These are phyloP conservation scores for Coemansia sp. DNA, from an alignment of 192 early-diverging fungal species.

Conservation along the genomic window DNA sequence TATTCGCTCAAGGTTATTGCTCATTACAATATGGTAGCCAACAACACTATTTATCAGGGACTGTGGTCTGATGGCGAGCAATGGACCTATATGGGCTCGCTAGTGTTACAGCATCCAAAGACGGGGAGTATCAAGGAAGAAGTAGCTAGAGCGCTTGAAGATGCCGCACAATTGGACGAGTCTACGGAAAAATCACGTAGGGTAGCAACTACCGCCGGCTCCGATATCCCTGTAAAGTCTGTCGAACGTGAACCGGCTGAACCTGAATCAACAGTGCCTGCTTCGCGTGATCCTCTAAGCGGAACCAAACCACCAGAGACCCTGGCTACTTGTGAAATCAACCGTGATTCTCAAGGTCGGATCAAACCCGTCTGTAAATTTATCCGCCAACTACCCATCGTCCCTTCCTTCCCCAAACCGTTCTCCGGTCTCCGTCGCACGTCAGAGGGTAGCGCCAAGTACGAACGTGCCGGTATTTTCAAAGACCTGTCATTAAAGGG, in stretches of 20 bases:
- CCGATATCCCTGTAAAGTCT: background rate
- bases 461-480: conserved; percentile 42
- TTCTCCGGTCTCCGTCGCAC: conserved; percentile 49
- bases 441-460: conserved; percentile 22
- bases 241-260: conserved; percentile 1
- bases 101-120: conserved; percentile 50
- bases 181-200: background rate
- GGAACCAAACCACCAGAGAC: conserved; percentile 40
- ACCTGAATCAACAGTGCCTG: conserved; percentile 2
- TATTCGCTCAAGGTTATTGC: conserved; percentile 49
- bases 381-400: conserved; percentile 45
- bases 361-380: conserved; percentile 51
- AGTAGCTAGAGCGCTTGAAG: conserved; percentile 39
- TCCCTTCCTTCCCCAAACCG: conserved; percentile 35
- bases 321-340: conserved; percentile 49
- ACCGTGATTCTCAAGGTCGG: conserved; percentile 28
- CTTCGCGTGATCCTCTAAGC: conserved; percentile 25
- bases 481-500: conserved; percentile 41
- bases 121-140: conserved; percentile 43
- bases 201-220: background rate
- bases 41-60: conserved; percentile 56
- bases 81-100: conserved; percentile 55
- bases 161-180: conserved; percentile 21
- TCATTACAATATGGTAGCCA: conserved; percentile 55
- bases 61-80: conserved; percentile 53